Conservation (phyloP, 2,329 filamentous ascomycete genomes). For the Tolypocladium album region DNA sequence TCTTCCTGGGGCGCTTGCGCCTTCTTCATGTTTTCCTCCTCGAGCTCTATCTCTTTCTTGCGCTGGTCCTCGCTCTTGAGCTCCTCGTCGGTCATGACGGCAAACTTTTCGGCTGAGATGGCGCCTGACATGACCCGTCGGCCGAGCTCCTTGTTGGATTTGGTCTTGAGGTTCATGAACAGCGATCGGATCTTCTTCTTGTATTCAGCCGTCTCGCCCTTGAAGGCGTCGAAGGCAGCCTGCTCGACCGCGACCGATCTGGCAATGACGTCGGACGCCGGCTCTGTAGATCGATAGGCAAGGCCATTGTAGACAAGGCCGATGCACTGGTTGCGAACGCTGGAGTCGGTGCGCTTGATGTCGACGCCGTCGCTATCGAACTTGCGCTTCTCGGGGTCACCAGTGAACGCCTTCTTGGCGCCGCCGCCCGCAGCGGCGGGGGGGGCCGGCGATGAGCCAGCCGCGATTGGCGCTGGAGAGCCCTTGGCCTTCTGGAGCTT, state of each 20-base stretch:
- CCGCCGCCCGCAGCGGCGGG: conserved; percentile 29
- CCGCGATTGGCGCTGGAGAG: conserved; percentile 31
- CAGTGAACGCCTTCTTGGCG: conserved; percentile 40
- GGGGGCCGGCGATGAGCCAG: conserved; percentile 41
- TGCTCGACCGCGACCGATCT: conserved; percentile 73
- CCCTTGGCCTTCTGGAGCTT: conserved; percentile 32
- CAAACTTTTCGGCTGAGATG: conserved; percentile 63
- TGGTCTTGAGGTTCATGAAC: conserved; percentile 91
- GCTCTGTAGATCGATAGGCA: conserved; percentile 57
- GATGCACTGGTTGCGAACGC: conserved; percentile 72
- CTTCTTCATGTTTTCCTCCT: conserved; percentile 93
- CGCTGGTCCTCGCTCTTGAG: conserved; percentile 79
- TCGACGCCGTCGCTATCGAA: conserved; percentile 75
- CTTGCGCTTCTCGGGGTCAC: conserved; percentile 68
- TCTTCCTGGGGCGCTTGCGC: conserved; percentile 89
- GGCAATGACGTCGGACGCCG: conserved; percentile 60
- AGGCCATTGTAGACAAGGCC: conserved; percentile 92
- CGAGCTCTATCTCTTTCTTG: conserved; percentile 62
- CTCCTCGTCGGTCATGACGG: conserved; percentile 80
- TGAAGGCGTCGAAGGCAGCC: conserved; percentile 60
- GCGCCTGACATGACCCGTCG: conserved; percentile 64
- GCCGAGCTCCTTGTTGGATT: conserved; percentile 70
- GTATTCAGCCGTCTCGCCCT: conserved; percentile 66
- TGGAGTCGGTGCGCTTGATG: conserved; percentile 61
- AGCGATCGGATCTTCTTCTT: conserved; percentile 83